A percentile compares a stretch with the other conserved stretches of the same genome.
Conservation (phyloP, 2,329 filamentous ascomycete genomes). For the Cytospora piceae region DNA sequence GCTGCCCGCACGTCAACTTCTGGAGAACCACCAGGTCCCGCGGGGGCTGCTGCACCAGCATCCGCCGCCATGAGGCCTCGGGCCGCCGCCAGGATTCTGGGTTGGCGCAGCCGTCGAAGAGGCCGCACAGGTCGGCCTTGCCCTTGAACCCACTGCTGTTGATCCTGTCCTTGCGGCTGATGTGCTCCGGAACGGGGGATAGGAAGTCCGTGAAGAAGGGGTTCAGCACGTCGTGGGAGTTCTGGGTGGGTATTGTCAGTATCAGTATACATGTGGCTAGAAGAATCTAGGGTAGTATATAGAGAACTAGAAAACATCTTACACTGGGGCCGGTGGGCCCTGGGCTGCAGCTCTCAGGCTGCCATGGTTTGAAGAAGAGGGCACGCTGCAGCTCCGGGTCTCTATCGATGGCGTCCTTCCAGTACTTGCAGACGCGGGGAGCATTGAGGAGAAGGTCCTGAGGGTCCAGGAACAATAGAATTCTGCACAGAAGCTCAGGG, state of each 20-base stretch:
- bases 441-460: background rate
- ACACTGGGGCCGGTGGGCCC: background rate
- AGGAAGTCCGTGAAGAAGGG: conserved; percentile 4
- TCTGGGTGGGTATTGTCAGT: background rate
- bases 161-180: conserved; percentile 2
- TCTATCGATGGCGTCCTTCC: background rate
- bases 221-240: background rate
- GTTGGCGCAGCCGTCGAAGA: background rate
- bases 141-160: background rate
- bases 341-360: background rate
- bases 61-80: conserved; percentile 5
- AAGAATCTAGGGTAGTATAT: background rate
- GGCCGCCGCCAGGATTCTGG: background rate
- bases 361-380: background rate
- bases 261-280: background rate
- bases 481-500: conserved; percentile 1
- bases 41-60: conserved; percentile 1
- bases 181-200: background rate
- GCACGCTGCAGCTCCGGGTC: conserved; percentile 1
- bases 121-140: conserved; percentile 2
- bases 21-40: background rate
- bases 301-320: background rate
- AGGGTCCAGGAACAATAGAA: background rate
- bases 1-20: conserved; percentile 1
- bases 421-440: background rate